Base-by-base conservation (phyloP, 2,329 filamentous ascomycete genomes). In the Gyromitra esculenta region DNA sequence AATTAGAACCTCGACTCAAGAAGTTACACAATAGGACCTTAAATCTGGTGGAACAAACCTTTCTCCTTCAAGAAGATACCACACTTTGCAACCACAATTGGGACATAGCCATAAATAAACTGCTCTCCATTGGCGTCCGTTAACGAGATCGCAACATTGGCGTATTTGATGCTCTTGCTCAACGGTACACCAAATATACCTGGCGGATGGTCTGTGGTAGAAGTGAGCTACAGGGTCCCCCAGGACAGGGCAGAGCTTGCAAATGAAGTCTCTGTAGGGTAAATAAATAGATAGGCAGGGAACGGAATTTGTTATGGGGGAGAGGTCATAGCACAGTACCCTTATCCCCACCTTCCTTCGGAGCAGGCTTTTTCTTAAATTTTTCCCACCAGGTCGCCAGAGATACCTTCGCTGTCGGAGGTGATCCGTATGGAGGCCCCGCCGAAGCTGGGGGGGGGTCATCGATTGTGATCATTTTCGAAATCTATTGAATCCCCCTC, bases 71-170 rank as follows among this genome's bases (percentile, higher is more conserved):
- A 84, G 81, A 94, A 99, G 2, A 99, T 94, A 78, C 96, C 96
- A 83, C 96, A 98, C 84, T 99, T 99, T 45, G 96, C 96, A 69
- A 99, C 95, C 56, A 99, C 95, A 79, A 99, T 98, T 18, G 96
- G 96, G 6, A 99, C 95, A 82, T 98, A 98, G 82, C 96, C 96
- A 83, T 98, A 99, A 69, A 98, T 97, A 84, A 97, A 98, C 85
- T 93, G 97, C 83, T 96, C 90, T 41, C 95, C 95, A 80, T 96
- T 89, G 80, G 95, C 93, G 83, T 98, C 94, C 80, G 96, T 92
- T 37, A 99, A 88, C 25, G 95, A 98, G 82, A 99, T 99, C 79
- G 96, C 96, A 77, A 99, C 96, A 82, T 98, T 99, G 75, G 96
- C 96, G 83, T 99, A 98, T 76, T 92, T 92, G 83, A 99, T 98